Conservation (phyloP, 805 yeast species). For the Wickerhamomyces sydowiorum region DNA sequence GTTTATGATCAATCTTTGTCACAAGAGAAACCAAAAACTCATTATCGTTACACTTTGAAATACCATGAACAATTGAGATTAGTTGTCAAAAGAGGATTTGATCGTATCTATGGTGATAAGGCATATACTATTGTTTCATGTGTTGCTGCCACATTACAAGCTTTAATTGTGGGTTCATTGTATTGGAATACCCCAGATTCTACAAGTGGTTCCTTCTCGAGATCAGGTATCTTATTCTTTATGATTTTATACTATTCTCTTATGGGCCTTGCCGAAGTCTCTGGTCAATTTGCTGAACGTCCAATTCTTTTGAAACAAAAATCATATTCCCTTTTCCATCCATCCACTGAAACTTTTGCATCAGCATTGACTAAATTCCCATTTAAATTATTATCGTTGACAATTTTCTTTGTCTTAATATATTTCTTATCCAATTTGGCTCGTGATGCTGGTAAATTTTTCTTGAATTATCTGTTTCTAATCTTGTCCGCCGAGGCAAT, state of each 20-base stretch:
- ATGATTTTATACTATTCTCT: conserved; percentile 49
- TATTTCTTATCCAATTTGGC: conserved; percentile 55
- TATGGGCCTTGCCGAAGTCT: conserved; percentile 42
- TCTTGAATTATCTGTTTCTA: conserved; percentile 42
- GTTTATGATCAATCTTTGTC: conserved; percentile 22
- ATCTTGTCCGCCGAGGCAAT: conserved; percentile 39
- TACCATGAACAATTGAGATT: conserved; percentile 41
- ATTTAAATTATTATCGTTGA: conserved; percentile 41
- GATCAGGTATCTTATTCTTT: conserved; percentile 59
- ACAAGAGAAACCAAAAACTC: conserved; percentile 20
- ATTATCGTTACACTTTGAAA: conserved; percentile 20
- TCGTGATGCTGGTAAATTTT: conserved; percentile 46
- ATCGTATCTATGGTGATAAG: conserved; percentile 50
- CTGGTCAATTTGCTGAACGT: conserved; percentile 42
- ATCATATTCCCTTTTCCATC: conserved; percentile 65
- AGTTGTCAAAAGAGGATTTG: conserved; percentile 43
- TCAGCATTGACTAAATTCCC: conserved; percentile 59
- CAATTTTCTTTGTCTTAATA: conserved; percentile 40
- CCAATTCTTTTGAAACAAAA: conserved; percentile 68
- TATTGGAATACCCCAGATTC: conserved; percentile 44
- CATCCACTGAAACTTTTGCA: conserved; percentile 68
- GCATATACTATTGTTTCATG: conserved; percentile 34
- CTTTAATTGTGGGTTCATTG: conserved; percentile 61
- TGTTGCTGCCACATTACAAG: conserved; percentile 37
- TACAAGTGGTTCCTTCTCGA: conserved; percentile 52